Evolutionary conservation across 352 stramenopile genomes (phyloP).

Genomic region (Phytophthora tentaculata): DNA sequence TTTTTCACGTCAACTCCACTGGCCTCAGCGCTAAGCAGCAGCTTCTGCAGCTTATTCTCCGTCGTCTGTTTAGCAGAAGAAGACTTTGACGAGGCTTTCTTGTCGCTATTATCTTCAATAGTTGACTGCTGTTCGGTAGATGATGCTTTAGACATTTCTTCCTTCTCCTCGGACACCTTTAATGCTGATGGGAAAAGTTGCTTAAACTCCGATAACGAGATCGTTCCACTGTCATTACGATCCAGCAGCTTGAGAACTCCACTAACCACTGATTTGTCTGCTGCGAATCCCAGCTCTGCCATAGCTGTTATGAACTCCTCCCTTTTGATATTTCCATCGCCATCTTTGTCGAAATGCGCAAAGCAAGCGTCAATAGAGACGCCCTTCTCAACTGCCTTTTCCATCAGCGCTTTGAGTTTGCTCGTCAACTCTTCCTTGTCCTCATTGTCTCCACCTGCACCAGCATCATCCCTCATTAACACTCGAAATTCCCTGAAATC

Average conservation of each 20-base stretch:
- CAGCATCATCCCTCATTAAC: slow-evolving; percentile 30
- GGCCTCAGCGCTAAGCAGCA: slow-evolving; percentile 38
- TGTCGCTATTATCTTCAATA: not conserved
- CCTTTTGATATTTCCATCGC: slow-evolving; percentile 62
- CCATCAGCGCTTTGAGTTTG: slow-evolving; percentile 53
- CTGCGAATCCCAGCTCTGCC: slow-evolving; percentile 53
- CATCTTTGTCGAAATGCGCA: slow-evolving; percentile 87
- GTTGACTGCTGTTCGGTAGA: too few relatives aligned
- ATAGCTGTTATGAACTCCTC: slow-evolving; percentile 69
- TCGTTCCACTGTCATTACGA: slow-evolving; percentile 61
- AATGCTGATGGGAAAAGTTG: slow-evolving; percentile 45
- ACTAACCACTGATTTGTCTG: slow-evolving; percentile 36
- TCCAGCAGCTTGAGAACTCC: slow-evolving; percentile 64
- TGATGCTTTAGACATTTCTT: not conserved
- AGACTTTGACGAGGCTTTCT: not conserved
- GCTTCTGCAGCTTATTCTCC: slow-evolving; percentile 31
- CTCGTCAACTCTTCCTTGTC: slow-evolving; percentile 33
- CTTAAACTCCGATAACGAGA: slow-evolving; percentile 73
- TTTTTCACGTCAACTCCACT: slow-evolving; percentile 44
- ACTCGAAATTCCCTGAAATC: slow-evolving; percentile 64
- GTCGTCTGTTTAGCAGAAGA: slow-evolving; percentile 11
- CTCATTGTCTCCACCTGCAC: not conserved
- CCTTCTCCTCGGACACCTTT: not conserved
- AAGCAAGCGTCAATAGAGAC: slow-evolving; percentile 72
- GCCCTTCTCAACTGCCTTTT: slow-evolving; percentile 49